Evolutionary conservation across 768 basidiomycete genomes (phyloP).

Genomic region (Serendipita sp.): DNA sequence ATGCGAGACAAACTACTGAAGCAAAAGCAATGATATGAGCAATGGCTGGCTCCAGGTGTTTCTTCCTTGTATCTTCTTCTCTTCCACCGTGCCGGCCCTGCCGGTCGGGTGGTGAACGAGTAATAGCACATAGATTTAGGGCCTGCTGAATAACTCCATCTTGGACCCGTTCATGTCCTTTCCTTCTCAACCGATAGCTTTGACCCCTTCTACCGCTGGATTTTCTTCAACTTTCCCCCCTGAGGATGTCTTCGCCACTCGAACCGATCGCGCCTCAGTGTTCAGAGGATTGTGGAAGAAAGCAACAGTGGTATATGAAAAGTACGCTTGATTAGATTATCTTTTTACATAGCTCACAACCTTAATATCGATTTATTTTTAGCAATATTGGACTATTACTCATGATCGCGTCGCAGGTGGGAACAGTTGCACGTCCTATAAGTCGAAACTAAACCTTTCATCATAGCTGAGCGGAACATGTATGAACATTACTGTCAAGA

Average conservation of each 20-base stretch:
- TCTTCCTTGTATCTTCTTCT: too few species aligned
- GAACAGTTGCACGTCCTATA: constrained; percentile 20
- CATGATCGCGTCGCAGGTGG: constrained; percentile 38
- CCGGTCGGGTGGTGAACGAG: too few species aligned
- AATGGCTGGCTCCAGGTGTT: too few species aligned
- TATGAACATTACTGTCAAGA: constrained; percentile 50
- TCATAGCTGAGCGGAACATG: constrained; percentile 18
- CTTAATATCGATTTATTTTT: neutral
- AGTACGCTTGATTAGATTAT: neutral
- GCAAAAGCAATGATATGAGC: too few species aligned
- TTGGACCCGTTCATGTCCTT: constrained; percentile 5
- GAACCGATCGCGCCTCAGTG: neutral
- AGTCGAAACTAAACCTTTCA: neutral
- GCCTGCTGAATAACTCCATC: too few species aligned
- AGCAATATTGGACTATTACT: constrained; percentile 43
- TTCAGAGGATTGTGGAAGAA: neutral
- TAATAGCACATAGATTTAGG: too few species aligned
- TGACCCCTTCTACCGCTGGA: constrained; percentile 1
- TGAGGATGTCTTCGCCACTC: neutral
- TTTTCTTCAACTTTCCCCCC: neutral
- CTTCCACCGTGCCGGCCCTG: too few species aligned
- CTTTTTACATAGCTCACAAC: neutral
- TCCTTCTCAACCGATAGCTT: constrained; percentile 1
- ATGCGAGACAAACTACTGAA: too few species aligned
- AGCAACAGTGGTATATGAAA: neutral